Percentiles rank a stretch among this genome's conserved stretches.
Conservation (phyloP, 2,329 filamentous ascomycete species). For the Aureobasidium subglaciale region DNA sequence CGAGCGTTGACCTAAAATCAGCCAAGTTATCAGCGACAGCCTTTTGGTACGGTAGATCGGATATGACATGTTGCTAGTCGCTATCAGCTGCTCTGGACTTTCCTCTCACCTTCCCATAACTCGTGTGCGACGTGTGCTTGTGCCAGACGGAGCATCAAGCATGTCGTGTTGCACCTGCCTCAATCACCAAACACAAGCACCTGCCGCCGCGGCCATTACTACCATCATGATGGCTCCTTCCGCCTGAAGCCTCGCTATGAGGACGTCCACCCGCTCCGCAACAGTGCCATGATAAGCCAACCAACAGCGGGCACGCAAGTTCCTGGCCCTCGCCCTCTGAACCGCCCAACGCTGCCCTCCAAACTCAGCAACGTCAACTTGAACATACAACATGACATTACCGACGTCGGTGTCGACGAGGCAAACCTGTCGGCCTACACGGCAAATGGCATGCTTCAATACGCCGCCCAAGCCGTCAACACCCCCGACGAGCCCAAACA, state of each 20-base stretch:
- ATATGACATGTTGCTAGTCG: conserved; percentile 5
- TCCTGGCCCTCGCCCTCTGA: conserved; percentile 15
- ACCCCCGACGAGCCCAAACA: not conserved
- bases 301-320: conserved; percentile 16
- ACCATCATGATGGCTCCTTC: not conserved
- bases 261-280: not conserved
- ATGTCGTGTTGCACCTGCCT: conserved; percentile 4
- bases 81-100: conserved; percentile 10
- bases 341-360: conserved; percentile 24
- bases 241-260: conserved; percentile 3
- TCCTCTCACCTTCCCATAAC: not conserved
- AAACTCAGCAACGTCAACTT: conserved; percentile 28
- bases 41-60: conserved; percentile 3
- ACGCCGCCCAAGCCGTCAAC: not conserved
- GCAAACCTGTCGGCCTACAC: conserved; percentile 16
- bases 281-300: conserved; percentile 19
- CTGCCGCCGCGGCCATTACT: not conserved
- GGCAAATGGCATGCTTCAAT: conserved; percentile 13
- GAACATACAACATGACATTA: conserved; percentile 22
- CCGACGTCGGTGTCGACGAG: conserved; percentile 19
- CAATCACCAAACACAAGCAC: not conserved
- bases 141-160: not conserved
- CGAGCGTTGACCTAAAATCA: not conserved
- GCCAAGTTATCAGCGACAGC: not conserved
- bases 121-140: conserved; percentile 10